Evolutionary conservation across 148 eudicot genomes (phyloP).

Genomic region (Silene uniflora): DNA sequence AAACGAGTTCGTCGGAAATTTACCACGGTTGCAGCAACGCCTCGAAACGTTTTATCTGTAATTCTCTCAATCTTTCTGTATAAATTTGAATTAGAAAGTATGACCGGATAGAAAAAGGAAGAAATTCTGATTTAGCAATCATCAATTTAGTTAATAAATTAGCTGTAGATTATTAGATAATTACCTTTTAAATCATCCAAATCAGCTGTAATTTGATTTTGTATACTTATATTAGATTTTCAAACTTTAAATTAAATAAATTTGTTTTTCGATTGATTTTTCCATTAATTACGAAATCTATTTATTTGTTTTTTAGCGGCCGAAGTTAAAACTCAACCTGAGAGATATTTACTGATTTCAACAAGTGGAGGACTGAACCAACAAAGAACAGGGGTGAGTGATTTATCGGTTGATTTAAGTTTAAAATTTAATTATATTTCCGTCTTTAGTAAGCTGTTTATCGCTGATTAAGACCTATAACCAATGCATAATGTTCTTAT

Average conservation of each 20-base stretch:
- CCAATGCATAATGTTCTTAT: neutral
- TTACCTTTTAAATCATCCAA: neutral
- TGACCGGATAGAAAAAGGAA: neutral
- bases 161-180: conserved; percentile 1
- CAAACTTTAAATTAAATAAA: neutral
- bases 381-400: conserved; percentile 89
- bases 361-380: conserved; percentile 95
- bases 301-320: conserved; percentile 40
- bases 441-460: neutral
- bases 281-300: neutral
- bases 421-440: neutral
- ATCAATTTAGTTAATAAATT: neutral
- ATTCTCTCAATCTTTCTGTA: neutral
- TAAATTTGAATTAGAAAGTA: neutral
- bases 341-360: conserved; percentile 66
- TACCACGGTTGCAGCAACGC: conserved; percentile 72
- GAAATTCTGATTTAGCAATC: neutral
- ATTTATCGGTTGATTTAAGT: neutral
- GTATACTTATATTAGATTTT: neutral
- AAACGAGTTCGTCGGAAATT: conserved; percentile 45
- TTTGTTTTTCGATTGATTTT: neutral
- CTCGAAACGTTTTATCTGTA: conserved; percentile 45
- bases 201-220: neutral
- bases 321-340: conserved; percentile 49
- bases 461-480: conserved; percentile 2